phyloP scores from a whole-genome alignment of 306 rosid genomes.

The Vigna angularis region DNA sequence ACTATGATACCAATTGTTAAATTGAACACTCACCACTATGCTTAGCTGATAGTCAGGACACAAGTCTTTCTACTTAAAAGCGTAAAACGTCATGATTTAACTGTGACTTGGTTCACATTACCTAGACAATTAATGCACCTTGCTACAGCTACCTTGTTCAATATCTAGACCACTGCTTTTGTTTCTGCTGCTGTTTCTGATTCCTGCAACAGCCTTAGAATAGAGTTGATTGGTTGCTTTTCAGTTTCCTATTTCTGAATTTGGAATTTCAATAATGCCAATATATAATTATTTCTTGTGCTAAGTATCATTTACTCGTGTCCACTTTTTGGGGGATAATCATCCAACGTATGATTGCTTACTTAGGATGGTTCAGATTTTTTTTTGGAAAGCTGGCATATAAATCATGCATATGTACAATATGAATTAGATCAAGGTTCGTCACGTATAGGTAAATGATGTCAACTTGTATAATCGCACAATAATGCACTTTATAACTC shows the following conservation, averaged over 20 bases:
- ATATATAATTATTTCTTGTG: neutral
- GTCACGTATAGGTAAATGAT: conserved; percentile 5
- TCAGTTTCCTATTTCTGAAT: conserved; percentile 16
- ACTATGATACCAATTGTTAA: too few relatives aligned
- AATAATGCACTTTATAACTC: neutral
- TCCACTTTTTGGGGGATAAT: neutral
- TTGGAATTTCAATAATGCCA: neutral
- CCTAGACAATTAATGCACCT: too few relatives aligned
- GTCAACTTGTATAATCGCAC: neutral
- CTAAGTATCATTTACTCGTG: neutral
- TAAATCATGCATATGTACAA: conserved; percentile 9
- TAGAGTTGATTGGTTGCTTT: conserved; percentile 8
- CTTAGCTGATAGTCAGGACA: too few relatives aligned
- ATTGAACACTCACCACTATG: too few relatives aligned
- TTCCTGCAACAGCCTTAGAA: neutral
- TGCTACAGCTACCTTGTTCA: neutral
- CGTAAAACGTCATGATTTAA: too few relatives aligned
- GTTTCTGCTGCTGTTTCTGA: conserved; percentile 11
- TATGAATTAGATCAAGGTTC: conserved; percentile 18
- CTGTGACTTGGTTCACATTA: too few relatives aligned
- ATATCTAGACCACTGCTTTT: conserved; percentile 7
- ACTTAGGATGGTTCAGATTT: neutral
- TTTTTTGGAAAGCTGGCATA: neutral
- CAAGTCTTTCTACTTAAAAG: too few relatives aligned
- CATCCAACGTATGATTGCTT: conserved; percentile 19